Evolutionary conservation across 768 basidiomycete species (phyloP).

Genomic region (Russula vinacea): DNA sequence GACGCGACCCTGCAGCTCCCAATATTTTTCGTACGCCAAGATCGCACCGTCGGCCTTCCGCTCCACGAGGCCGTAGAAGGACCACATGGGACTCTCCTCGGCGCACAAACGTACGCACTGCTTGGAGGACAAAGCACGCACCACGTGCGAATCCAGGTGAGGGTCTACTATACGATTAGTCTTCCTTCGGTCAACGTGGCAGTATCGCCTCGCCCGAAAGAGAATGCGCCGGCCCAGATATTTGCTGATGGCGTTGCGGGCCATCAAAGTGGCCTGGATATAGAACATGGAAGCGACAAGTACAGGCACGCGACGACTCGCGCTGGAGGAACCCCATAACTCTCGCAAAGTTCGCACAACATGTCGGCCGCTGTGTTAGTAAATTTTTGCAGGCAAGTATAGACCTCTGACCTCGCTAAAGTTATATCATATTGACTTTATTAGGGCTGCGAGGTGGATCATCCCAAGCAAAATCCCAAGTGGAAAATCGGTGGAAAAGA

Average conservation of each 20-base stretch:
- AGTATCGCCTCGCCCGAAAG: neutral
- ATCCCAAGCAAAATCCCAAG: neutral
- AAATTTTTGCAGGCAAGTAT: neutral
- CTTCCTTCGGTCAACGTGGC: neutral
- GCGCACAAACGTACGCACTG: neutral
- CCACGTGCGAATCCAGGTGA: slow-evolving; percentile 6
- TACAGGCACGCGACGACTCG: slow-evolving; percentile 11
- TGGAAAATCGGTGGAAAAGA: slow-evolving; percentile 3
- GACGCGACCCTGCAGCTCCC: neutral
- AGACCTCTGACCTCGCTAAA: neutral
- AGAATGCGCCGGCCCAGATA: neutral
- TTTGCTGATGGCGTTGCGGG: neutral
- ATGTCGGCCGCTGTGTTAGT: slow-evolving; percentile 2
- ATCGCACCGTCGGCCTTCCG: neutral
- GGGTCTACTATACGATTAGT: neutral
- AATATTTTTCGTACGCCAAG: slow-evolving; percentile 1
- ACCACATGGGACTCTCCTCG: neutral
- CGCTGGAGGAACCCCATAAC: slow-evolving; percentile 1
- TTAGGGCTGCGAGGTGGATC: neutral
- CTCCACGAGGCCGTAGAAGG: slow-evolving; percentile 1
- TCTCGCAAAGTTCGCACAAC: slow-evolving; percentile 6
- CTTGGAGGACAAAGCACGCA: slow-evolving; percentile 2
- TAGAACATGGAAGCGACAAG: neutral
- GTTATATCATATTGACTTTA: no score
- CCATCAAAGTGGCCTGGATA: slow-evolving; percentile 2